These are phyloP conservation scores for Cladosporium sp. DNA, from an alignment of 2,329 filamentous ascomycete species.

Conservation along the genomic window DNA sequence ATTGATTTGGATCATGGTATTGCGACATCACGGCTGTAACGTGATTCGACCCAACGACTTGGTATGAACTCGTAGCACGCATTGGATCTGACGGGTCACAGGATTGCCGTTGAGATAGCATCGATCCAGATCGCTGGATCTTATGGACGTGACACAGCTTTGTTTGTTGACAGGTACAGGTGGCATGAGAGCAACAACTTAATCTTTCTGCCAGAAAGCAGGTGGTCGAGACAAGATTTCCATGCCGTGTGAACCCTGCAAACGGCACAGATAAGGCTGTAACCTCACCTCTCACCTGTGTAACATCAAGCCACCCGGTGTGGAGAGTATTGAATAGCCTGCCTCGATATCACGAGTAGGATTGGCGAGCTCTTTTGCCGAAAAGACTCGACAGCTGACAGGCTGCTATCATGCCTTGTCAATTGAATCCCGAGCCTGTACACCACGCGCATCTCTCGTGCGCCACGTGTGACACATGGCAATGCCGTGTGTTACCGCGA, in stretches of 20 bases:
- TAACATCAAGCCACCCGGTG: not conserved
- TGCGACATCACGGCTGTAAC: not conserved
- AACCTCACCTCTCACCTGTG: not conserved
- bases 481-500: not conserved
- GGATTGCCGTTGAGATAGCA: not conserved
- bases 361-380: not conserved
- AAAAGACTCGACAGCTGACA: constrained; percentile 1
- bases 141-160: not conserved
- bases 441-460: not conserved
- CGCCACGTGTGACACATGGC: not conserved
- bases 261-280: not conserved
- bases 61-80: not conserved
- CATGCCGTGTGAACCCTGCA: not conserved
- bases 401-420: not conserved
- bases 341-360: not conserved
- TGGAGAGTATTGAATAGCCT: not conserved
- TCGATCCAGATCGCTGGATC: not conserved
- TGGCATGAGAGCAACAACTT: not conserved
- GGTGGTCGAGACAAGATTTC: not conserved
- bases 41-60: not conserved
- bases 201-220: not conserved
- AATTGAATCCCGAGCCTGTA: not conserved
- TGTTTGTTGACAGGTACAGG: not conserved
- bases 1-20: not conserved
- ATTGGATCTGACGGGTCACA: not conserved